Conservation (phyloP, 2,329 filamentous ascomycete genomes). For the Monilinia fructicola region DNA sequence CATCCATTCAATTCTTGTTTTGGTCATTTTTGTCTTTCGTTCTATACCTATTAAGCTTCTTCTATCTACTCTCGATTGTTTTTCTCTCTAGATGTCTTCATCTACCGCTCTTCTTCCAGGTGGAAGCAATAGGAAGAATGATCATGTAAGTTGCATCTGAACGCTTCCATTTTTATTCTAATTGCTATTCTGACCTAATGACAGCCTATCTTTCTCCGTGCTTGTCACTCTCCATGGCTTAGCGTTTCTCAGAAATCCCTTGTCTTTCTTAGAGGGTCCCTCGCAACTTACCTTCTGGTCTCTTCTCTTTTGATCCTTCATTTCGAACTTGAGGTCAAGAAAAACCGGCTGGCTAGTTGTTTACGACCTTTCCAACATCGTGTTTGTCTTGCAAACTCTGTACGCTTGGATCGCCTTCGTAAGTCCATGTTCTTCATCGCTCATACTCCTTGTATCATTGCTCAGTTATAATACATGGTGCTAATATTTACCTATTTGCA, state of each 20-base stretch:
- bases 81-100: slow-evolving; percentile 36
- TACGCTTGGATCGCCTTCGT: slow-evolving; percentile 39
- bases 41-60: slow-evolving; percentile 15
- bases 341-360: slow-evolving; percentile 31
- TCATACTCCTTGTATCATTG: background rate
- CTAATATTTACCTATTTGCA: slow-evolving; percentile 23
- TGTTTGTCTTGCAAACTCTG: slow-evolving; percentile 36
- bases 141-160: slow-evolving; percentile 32
- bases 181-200: background rate
- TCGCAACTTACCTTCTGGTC: slow-evolving; percentile 33
- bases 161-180: background rate
- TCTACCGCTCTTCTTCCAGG: slow-evolving; percentile 41
- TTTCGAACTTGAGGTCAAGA: slow-evolving; percentile 33
- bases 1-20: slow-evolving; percentile 17
- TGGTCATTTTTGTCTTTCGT: slow-evolving; percentile 20
- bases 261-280: slow-evolving; percentile 33
- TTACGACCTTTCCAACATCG: slow-evolving; percentile 39
- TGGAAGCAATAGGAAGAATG: slow-evolving; percentile 32
- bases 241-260: slow-evolving; percentile 37
- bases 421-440: slow-evolving; percentile 25
- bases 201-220: slow-evolving; percentile 41
- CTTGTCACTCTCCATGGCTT: slow-evolving; percentile 41
- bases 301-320: slow-evolving; percentile 33
- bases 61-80: slow-evolving; percentile 2
- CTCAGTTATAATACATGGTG: background rate